Conservation (phyloP, 306 rosid species). For the Rosa persica region DNA sequence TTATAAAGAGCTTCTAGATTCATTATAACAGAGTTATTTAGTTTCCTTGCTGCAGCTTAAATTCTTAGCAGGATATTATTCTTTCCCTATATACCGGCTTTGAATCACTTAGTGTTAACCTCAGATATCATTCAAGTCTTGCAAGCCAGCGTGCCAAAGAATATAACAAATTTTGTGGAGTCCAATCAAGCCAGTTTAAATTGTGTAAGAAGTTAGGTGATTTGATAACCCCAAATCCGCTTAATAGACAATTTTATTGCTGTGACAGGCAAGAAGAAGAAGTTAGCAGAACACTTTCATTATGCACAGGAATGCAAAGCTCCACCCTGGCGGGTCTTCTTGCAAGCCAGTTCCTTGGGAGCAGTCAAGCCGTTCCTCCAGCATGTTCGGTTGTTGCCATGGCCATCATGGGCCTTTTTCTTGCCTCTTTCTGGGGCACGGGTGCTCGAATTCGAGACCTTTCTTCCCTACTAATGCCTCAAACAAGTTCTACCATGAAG, state of each 20-base stretch:
- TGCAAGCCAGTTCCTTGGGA: slow-evolving; percentile 92
- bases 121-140: neutral
- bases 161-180: neutral
- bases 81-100: neutral
- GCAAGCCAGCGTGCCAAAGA: neutral
- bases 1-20: neutral
- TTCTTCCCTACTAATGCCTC: slow-evolving; percentile 36
- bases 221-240: neutral
- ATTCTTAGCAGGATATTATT: neutral
- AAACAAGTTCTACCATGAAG: slow-evolving; percentile 37
- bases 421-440: slow-evolving; percentile 92
- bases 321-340: slow-evolving; percentile 96
- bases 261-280: slow-evolving; percentile 75
- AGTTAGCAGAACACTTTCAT: slow-evolving; percentile 72
- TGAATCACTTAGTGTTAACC: neutral
- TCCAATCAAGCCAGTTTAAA: neutral
- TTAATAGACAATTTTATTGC: slow-evolving; percentile 15
- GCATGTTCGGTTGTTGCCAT: slow-evolving; percentile 93
- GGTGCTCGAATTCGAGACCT: slow-evolving; percentile 70
- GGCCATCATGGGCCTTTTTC: slow-evolving; percentile 96
- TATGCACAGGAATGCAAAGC: slow-evolving; percentile 99
- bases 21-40: neutral
- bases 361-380: slow-evolving; percentile 91
- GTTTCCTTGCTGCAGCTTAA: neutral
- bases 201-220: neutral